Conservation (phyloP, 2,329 filamentous ascomycete species). For the Pochonia chlamydosporia region DNA sequence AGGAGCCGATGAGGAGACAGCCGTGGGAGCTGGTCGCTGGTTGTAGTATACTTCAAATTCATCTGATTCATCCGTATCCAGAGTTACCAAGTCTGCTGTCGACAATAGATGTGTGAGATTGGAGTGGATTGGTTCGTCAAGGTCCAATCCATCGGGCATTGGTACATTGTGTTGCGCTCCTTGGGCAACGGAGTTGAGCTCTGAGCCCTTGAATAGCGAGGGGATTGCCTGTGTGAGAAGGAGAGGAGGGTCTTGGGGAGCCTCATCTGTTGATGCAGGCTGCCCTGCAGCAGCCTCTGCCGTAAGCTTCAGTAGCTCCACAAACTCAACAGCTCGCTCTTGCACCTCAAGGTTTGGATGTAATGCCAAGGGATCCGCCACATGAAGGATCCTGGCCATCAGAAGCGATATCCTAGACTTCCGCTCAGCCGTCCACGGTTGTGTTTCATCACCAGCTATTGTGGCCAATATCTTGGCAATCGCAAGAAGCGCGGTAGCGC, state of each 20-base stretch:
- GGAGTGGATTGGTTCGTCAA: conserved; percentile 76
- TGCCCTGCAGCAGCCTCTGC: conserved; percentile 73
- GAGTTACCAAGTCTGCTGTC: conserved; percentile 42
- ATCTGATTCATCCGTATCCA: conserved; percentile 50
- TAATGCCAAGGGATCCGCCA: conserved; percentile 69
- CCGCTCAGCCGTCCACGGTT: conserved; percentile 65
- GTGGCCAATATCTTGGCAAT: conserved; percentile 77
- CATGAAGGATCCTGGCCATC: conserved; percentile 75
- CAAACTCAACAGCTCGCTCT: conserved; percentile 86
- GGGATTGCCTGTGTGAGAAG: conserved; percentile 89
- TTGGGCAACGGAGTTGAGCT: conserved; percentile 83
- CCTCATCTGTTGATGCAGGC: conserved; percentile 46
- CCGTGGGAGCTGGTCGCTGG: conserved; percentile 44
- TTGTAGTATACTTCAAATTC: conserved; percentile 66
- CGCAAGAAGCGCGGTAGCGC: conserved; percentile 79
- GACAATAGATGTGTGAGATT: conserved; percentile 65
- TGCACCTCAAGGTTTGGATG: conserved; percentile 92
- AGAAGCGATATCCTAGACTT: conserved; percentile 72
- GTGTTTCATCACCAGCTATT: conserved; percentile 59
- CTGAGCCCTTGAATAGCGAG: conserved; percentile 76
- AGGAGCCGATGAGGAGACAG: conserved; percentile 44
- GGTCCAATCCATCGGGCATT: conserved; percentile 65
- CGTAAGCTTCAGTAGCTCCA: conserved; percentile 82
- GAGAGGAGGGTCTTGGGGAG: conserved; percentile 65
- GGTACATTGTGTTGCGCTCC: conserved; percentile 85